Evolutionary conservation across 148 eudicot species (phyloP).

Genomic region (Polygonum maritimum): DNA sequence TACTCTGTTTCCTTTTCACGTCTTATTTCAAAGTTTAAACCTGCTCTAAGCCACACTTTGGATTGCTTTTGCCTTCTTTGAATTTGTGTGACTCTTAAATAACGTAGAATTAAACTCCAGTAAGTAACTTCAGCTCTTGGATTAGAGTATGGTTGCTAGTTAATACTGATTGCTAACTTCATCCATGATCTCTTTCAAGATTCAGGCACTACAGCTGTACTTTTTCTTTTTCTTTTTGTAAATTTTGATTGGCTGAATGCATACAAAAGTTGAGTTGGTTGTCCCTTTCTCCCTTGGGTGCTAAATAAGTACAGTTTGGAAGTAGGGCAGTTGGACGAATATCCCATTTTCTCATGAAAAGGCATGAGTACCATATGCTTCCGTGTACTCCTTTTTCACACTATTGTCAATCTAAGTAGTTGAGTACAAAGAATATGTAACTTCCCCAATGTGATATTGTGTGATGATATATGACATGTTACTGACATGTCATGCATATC

Average conservation of each 20-base stretch:
- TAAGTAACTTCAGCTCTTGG: background rate
- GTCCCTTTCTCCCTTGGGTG: background rate
- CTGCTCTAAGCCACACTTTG: background rate
- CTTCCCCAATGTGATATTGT: background rate
- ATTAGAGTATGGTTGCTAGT: background rate
- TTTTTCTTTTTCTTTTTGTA: no score
- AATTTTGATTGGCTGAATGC: background rate
- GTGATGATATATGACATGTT: background rate
- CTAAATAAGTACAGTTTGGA: background rate
- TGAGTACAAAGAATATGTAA: background rate
- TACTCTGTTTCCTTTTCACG: background rate
- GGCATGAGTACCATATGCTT: background rate
- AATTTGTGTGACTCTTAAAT: background rate
- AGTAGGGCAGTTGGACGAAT: background rate
- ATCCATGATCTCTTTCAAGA: background rate
- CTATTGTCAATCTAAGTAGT: background rate
- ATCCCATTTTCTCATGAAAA: background rate
- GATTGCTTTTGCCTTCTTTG: background rate
- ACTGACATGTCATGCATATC: conserved; percentile 2
- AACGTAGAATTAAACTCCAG: background rate
- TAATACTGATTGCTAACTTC: background rate
- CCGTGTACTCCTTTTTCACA: background rate
- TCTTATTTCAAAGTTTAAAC: background rate
- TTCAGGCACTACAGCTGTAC: background rate
- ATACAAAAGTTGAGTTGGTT: background rate